Conservation (phyloP, 75 land plant genomes). For the Chamaecyparis obtusa region DNA sequence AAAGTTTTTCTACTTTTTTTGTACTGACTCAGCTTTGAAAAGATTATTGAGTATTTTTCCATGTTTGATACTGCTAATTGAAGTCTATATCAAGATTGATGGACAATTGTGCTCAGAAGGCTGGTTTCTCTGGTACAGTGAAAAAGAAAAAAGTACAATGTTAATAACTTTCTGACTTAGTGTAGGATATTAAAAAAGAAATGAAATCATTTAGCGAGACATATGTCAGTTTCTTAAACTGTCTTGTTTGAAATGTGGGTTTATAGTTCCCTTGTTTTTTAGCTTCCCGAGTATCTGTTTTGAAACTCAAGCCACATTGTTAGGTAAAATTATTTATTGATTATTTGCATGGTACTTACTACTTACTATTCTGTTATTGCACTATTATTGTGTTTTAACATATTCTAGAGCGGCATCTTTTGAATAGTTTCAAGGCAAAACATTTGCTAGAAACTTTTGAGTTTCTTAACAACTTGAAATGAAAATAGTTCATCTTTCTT, state of each 20-base stretch:
- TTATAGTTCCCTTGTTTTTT: not conserved
- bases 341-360: not conserved
- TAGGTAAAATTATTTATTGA: not conserved
- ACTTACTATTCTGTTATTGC: not conserved
- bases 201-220: not conserved
- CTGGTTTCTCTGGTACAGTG: not conserved
- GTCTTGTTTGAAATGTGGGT: not conserved
- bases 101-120: not conserved
- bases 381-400: not conserved
- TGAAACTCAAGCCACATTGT: not conserved
- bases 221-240: not conserved
- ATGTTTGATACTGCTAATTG: not conserved
- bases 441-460: not conserved
- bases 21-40: not conserved
- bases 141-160: not conserved
- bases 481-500: not conserved
- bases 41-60: not conserved
- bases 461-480: not conserved
- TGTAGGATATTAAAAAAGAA: not conserved
- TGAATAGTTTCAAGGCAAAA: not conserved
- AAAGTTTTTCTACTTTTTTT: not conserved
- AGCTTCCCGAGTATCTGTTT: not conserved
- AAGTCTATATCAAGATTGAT: not conserved
- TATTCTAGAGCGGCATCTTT: not conserved
- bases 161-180: not conserved